phyloP scores from a whole-genome alignment of 148 eudicot genomes.

The Persicaria maculosa region DNA sequence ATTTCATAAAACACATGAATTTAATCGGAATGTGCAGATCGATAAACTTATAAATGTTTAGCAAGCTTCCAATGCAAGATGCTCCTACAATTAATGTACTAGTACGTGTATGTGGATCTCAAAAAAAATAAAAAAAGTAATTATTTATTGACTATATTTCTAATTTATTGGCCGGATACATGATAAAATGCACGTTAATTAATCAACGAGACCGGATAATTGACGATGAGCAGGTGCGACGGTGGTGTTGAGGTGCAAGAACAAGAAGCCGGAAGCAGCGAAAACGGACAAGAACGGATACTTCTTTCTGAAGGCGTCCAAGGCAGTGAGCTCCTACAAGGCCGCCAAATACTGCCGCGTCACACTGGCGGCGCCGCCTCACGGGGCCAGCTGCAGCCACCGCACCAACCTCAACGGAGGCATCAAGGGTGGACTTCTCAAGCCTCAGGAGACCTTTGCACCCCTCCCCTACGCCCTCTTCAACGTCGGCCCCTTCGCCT shows the following conservation, averaged over 20 bases:
- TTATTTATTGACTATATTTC: no score
- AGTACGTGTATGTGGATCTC: no score
- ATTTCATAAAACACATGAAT: no score
- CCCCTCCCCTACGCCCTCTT: constrained; percentile 17
- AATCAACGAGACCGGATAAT: not conserved
- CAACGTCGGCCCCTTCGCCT: constrained; percentile 22
- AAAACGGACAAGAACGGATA: constrained; percentile 22
- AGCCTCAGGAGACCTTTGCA: not conserved
- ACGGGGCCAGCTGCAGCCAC: constrained; percentile 9
- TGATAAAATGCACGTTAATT: not conserved
- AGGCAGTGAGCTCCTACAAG: not conserved
- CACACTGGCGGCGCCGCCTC: constrained; percentile 2
- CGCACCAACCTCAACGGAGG: constrained; percentile 16
- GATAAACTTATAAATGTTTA: no score
- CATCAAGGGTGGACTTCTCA: constrained; percentile 16
- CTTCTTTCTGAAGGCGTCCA: constrained; percentile 20
- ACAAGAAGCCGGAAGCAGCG: not conserved
- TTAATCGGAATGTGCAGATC: no score
- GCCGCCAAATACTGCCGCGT: constrained; percentile 18
- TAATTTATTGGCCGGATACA: no score
- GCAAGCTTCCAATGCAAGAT: no score
- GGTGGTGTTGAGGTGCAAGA: constrained; percentile 19
- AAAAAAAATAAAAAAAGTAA: no score
- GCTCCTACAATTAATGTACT: no score
- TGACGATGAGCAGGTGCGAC: constrained; percentile 12